A percentile compares a stretch with the other conserved stretches of the same genome.
Evolutionary conservation across 805 yeast genomes (phyloP).

Genomic region (Candida cerambycidarum): DNA sequence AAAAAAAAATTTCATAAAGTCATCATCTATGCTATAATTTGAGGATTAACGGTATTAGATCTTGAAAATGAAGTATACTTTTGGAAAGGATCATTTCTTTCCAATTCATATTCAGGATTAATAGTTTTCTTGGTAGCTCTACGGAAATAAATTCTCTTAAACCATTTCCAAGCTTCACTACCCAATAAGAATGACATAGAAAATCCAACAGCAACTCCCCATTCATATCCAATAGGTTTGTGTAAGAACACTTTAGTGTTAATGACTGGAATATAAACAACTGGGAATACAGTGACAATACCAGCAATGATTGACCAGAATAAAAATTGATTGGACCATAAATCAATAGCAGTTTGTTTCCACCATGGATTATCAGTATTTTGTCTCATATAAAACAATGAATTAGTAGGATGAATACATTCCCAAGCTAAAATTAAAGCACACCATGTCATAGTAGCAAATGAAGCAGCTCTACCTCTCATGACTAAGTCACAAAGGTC

Average conservation of each 20-base stretch:
- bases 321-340: slow-evolving; percentile 37
- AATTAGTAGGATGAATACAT: slow-evolving; percentile 36
- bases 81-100: slow-evolving; percentile 40
- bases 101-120: slow-evolving; percentile 40
- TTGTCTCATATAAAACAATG: slow-evolving; percentile 37
- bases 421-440: slow-evolving; percentile 42
- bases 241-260: slow-evolving; percentile 40
- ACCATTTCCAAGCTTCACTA: slow-evolving; percentile 41
- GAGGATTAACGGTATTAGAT: slow-evolving; percentile 31
- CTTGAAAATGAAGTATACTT: slow-evolving; percentile 41
- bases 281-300: slow-evolving; percentile 37
- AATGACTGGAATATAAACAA: slow-evolving; percentile 41
- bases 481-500: slow-evolving; percentile 32
- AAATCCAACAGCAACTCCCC: slow-evolving; percentile 38
- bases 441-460: slow-evolving; percentile 43
- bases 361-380: slow-evolving; percentile 38
- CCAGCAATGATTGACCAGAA: slow-evolving; percentile 41
- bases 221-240: slow-evolving; percentile 38
- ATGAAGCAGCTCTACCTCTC: slow-evolving; percentile 39
- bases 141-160: slow-evolving; percentile 30
- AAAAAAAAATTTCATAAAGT: too few species aligned
- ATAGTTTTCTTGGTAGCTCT: slow-evolving; percentile 19
- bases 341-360: slow-evolving; percentile 33
- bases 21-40: not conserved
- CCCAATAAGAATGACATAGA: slow-evolving; percentile 30